A percentile compares a stretch with the other conserved stretches of the same genome.
phyloP scores from a whole-genome alignment of 805 yeast species.

The Wickerhamiella galacta region DNA sequence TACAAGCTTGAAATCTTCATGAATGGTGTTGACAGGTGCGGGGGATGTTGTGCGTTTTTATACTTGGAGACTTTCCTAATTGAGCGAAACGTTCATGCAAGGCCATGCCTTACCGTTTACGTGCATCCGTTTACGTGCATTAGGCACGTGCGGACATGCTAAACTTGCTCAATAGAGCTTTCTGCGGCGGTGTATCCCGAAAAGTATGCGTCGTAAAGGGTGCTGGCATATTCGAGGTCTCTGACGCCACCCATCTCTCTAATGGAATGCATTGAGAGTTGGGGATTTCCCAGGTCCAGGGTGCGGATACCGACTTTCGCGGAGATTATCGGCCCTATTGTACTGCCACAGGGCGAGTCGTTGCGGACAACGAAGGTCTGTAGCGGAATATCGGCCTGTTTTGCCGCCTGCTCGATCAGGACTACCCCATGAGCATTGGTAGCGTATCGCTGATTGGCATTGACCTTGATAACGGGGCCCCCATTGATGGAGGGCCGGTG shows the following conservation, averaged over 20 bases:
- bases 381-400: slow-evolving; percentile 52
- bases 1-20: no score
- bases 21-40: no score
- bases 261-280: slow-evolving; percentile 82
- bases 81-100: no score
- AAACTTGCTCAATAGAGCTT: not conserved
- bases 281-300: slow-evolving; percentile 81
- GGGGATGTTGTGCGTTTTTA: no score
- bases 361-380: slow-evolving; percentile 88
- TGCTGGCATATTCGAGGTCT: slow-evolving; percentile 49
- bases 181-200: slow-evolving; percentile 7
- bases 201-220: slow-evolving; percentile 48
- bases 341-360: slow-evolving; percentile 88
- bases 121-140: no score
- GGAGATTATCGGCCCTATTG: slow-evolving; percentile 88
- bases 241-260: slow-evolving; percentile 78
- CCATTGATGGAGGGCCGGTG: slow-evolving; percentile 70
- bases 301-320: slow-evolving; percentile 78
- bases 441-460: slow-evolving; percentile 90
- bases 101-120: no score
- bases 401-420: slow-evolving; percentile 55
- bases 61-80: no score
- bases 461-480: slow-evolving; percentile 87
- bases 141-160: not conserved
- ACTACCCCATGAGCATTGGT: slow-evolving; percentile 86